These are phyloP conservation scores for Penicillium manginii DNA, from an alignment of 495 filamentous ascomycete genomes.

Conservation along the genomic window DNA sequence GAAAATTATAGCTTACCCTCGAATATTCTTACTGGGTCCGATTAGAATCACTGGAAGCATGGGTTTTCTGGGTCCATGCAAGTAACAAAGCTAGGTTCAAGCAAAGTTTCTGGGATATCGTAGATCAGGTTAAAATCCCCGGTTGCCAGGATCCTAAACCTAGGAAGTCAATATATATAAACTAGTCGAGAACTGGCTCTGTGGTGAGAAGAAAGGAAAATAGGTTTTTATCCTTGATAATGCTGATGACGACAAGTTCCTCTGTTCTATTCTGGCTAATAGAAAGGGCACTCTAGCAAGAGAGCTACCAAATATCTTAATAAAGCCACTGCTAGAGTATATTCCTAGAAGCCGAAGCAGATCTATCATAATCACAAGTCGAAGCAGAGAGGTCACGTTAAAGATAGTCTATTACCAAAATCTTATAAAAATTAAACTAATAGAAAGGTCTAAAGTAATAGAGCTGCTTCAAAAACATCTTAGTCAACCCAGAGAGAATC, in stretches of 20 bases:
- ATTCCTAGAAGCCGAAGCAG: too few relatives aligned
- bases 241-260: conserved; percentile 4
- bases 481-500: too few relatives aligned
- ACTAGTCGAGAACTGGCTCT: not conserved
- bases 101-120: not conserved
- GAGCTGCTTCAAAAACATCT: too few relatives aligned
- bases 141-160: not conserved
- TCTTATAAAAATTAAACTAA: too few relatives aligned
- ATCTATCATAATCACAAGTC: too few relatives aligned
- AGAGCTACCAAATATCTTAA: too few relatives aligned
- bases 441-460: too few relatives aligned
- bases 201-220: conserved; percentile 2
- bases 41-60: not conserved
- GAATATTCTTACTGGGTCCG: not conserved
- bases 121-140: not conserved
- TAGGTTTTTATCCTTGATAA: conserved; percentile 9
- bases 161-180: not conserved
- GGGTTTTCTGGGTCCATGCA: not conserved
- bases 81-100: not conserved
- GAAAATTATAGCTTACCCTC: not conserved
- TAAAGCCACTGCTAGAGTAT: too few relatives aligned
- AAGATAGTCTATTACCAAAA: too few relatives aligned
- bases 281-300: too few relatives aligned
- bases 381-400: too few relatives aligned
- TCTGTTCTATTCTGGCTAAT: too few relatives aligned